Evolutionary conservation across 2,329 filamentous ascomycete genomes (phyloP).

Genomic region (Calonectria naviculata): DNA sequence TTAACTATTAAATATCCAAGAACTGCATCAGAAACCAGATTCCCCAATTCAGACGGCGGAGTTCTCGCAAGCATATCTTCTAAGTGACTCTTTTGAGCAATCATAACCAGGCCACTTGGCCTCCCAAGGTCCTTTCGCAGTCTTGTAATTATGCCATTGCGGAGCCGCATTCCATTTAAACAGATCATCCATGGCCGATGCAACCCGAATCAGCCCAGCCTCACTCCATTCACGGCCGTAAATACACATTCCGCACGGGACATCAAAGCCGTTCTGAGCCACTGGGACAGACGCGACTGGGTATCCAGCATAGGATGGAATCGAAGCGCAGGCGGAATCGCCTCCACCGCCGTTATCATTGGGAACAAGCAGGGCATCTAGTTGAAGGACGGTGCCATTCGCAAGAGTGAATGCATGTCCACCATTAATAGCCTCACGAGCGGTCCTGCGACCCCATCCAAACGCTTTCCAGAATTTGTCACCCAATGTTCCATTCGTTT

Average conservation of each 20-base stretch:
- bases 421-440: slow-evolving; percentile 2
- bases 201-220: slow-evolving; percentile 9
- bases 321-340: slow-evolving; percentile 5
- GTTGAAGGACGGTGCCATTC: slow-evolving; percentile 14
- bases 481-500: slow-evolving; percentile 15
- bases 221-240: slow-evolving; percentile 15
- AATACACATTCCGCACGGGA: slow-evolving; percentile 13
- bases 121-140: slow-evolving; percentile 15
- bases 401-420: background rate
- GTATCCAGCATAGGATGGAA: slow-evolving; percentile 22
- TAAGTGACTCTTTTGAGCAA: slow-evolving; percentile 13
- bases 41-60: too few species aligned
- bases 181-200: slow-evolving; percentile 21
- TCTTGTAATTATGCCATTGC: slow-evolving; percentile 10
- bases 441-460: slow-evolving; percentile 13
- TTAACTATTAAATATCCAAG: too few species aligned
- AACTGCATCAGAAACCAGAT: too few species aligned
- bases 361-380: slow-evolving; percentile 18
- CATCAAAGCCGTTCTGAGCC: slow-evolving; percentile 4
- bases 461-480: slow-evolving; percentile 16
- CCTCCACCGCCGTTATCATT: slow-evolving; percentile 2
- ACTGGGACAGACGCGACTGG: slow-evolving; percentile 14
- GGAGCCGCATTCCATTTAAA: slow-evolving; percentile 16
- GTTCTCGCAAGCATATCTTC: slow-evolving; percentile 9
- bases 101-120: slow-evolving; percentile 11